phyloP scores from a whole-genome alignment of 805 yeast genomes.

The Ogataea paraovalis region DNA sequence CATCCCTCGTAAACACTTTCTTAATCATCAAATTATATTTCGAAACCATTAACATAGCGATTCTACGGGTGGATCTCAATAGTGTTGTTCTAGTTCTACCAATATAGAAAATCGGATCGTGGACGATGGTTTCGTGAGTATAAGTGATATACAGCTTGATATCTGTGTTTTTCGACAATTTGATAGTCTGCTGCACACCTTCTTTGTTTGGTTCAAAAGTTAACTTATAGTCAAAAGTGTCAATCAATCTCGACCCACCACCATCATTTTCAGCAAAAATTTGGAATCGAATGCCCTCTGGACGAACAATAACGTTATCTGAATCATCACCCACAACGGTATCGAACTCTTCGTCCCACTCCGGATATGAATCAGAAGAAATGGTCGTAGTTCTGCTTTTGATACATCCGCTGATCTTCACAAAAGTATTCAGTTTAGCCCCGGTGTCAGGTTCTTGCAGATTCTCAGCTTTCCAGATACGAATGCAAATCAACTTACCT shows the following conservation, averaged over 20 bases:
- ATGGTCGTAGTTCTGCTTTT: constrained; percentile 18
- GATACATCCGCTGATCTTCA: constrained; percentile 15
- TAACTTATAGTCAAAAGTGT: constrained; percentile 10
- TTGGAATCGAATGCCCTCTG: constrained; percentile 10
- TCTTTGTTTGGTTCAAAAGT: constrained; percentile 12
- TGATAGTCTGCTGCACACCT: constrained; percentile 11
- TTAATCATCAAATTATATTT: constrained; percentile 6
- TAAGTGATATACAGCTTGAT: constrained; percentile 11
- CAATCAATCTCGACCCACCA: constrained; percentile 8
- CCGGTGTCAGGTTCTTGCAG: constrained; percentile 11
- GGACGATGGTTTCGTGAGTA: constrained; percentile 13
- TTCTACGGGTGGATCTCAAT: constrained; percentile 10
- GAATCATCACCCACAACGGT: constrained; percentile 3
- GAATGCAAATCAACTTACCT: constrained; percentile 11
- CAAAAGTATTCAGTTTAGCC: constrained; percentile 8
- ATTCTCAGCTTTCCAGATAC: constrained; percentile 15
- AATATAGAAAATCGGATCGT: constrained; percentile 20
- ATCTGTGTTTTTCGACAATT: constrained; percentile 5
- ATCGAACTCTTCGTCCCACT: constrained; percentile 22
- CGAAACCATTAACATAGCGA: constrained; percentile 13
- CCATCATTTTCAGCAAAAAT: constrained; percentile 9
- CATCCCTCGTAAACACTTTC: constrained; percentile 6
- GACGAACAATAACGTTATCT: constrained; percentile 1
- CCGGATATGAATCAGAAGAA: constrained; percentile 9
- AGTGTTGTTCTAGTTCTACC: constrained; percentile 16